phyloP scores from a whole-genome alignment of 2,329 filamentous ascomycete species.

The Fusarium liriodendri region DNA sequence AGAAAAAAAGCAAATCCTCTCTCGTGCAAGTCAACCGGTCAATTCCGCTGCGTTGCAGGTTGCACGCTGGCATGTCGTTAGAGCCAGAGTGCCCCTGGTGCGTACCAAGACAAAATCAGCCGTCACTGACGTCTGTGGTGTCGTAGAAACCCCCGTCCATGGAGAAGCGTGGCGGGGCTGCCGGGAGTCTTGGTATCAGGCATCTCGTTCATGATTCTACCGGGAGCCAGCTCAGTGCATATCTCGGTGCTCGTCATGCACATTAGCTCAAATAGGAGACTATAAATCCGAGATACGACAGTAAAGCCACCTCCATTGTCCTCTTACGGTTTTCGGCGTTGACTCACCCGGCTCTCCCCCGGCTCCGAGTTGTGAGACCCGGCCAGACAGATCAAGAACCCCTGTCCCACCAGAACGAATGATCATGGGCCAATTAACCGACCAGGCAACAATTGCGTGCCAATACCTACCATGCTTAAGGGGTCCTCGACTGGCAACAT shows the following conservation, averaged over 20 bases:
- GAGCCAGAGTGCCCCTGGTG: neutral
- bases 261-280: neutral
- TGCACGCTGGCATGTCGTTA: neutral
- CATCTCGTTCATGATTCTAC: conserved; percentile 6
- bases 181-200: conserved; percentile 6
- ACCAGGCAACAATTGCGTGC: neutral
- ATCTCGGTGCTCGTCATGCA: neutral
- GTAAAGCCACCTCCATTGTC: neutral
- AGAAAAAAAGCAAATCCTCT: neutral
- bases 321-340: neutral
- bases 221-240: neutral
- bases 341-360: neutral
- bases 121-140: conserved; percentile 7
- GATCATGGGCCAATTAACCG: conserved; percentile 11
- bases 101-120: neutral
- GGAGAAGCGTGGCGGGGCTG: neutral
- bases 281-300: neutral
- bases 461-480: neutral
- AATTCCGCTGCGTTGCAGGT: neutral
- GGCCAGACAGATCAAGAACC: conserved; percentile 7
- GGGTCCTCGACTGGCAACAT: neutral
- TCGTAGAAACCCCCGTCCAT: neutral
- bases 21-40: neutral
- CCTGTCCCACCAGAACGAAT: conserved; percentile 14
- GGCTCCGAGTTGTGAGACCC: conserved; percentile 12